Conservation (phyloP, 2,329 filamentous ascomycete genomes). For the Immersiporthe knoxdaviesiana region DNA sequence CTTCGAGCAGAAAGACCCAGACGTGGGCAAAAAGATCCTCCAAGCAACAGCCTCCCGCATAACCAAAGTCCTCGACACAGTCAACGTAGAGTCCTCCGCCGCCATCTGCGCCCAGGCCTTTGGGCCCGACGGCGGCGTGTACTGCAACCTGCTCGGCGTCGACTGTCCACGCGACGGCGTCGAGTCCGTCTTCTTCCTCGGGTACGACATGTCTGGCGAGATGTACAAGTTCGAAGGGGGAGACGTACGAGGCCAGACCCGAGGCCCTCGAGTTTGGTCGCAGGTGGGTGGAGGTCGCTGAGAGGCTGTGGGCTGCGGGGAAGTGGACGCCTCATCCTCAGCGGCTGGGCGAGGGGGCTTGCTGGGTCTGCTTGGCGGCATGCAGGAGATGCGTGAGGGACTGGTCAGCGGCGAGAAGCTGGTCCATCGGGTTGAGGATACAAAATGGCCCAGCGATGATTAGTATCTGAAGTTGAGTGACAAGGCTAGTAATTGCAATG, state of each 20-base stretch:
- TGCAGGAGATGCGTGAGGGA: slow-evolving; percentile 16
- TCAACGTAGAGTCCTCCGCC: neutral
- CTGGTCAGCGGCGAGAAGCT: slow-evolving; percentile 20
- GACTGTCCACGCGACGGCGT: slow-evolving; percentile 20
- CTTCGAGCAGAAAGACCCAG: slow-evolving; percentile 40
- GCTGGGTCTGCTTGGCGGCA: slow-evolving; percentile 12
- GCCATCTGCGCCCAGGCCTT: slow-evolving; percentile 17
- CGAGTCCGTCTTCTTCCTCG: slow-evolving; percentile 22
- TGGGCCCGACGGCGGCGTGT: slow-evolving; percentile 11
- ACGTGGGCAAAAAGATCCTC: slow-evolving; percentile 43
- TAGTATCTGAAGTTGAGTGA: neutral
- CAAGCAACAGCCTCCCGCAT: slow-evolving; percentile 46
- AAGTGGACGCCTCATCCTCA: slow-evolving; percentile 21
- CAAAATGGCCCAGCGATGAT: slow-evolving; percentile 9
- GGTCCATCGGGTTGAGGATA: slow-evolving; percentile 24
- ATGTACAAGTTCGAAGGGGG: slow-evolving; percentile 16
- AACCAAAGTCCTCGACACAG: slow-evolving; percentile 30
- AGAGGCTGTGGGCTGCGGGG: slow-evolving; percentile 16
- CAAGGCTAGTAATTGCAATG: too few species aligned
- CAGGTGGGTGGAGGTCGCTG: slow-evolving; percentile 3
- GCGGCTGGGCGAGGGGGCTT: slow-evolving; percentile 7
- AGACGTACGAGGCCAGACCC: neutral
- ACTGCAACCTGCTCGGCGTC: slow-evolving; percentile 19
- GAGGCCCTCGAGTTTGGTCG: slow-evolving; percentile 15
- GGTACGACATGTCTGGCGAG: slow-evolving; percentile 22